These are phyloP conservation scores for Apiotrichum brassicae DNA, from an alignment of 1,284 basidiomycete species.

Conservation along the genomic window DNA sequence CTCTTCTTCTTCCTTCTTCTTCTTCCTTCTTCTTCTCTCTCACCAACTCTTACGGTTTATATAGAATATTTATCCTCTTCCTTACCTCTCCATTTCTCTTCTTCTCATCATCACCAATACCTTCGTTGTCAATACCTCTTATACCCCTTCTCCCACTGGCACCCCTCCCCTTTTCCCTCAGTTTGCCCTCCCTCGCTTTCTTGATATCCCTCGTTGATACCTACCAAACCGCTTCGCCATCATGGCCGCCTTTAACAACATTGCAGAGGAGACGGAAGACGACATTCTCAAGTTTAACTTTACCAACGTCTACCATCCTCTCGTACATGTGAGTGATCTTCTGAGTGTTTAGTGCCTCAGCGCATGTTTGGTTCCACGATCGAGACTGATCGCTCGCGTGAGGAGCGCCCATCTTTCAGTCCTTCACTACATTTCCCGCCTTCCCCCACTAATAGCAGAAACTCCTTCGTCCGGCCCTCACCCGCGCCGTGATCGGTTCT, in stretches of 20 bases:
- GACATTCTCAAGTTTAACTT: background rate
- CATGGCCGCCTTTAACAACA: background rate
- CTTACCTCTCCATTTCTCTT: too few species aligned
- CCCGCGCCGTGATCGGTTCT: constrained; percentile 2
- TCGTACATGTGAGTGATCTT: background rate
- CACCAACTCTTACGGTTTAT: too few species aligned
- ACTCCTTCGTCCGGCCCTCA: constrained; percentile 3
- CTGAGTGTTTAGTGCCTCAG: too few species aligned
- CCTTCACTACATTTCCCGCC: background rate
- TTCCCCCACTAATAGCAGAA: background rate
- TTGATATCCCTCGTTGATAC: background rate
- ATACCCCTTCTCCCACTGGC: too few species aligned
- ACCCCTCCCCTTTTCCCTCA: too few species aligned
- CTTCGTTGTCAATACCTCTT: too few species aligned
- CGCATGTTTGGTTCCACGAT: too few species aligned
- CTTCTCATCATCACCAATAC: too few species aligned
- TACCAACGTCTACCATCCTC: background rate
- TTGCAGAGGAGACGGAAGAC: background rate
- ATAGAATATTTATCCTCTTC: background rate
- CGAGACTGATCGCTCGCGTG: too few species aligned
- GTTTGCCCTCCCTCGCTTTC: too few species aligned
- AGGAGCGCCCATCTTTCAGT: too few species aligned
- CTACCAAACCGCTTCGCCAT: background rate
- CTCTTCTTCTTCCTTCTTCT: background rate
- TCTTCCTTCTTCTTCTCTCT: background rate